Percentiles rank a stretch among this genome's conserved stretches.
phyloP scores from a whole-genome alignment of 371 early-diverging fungal species.

The Mortierella sp. region DNA sequence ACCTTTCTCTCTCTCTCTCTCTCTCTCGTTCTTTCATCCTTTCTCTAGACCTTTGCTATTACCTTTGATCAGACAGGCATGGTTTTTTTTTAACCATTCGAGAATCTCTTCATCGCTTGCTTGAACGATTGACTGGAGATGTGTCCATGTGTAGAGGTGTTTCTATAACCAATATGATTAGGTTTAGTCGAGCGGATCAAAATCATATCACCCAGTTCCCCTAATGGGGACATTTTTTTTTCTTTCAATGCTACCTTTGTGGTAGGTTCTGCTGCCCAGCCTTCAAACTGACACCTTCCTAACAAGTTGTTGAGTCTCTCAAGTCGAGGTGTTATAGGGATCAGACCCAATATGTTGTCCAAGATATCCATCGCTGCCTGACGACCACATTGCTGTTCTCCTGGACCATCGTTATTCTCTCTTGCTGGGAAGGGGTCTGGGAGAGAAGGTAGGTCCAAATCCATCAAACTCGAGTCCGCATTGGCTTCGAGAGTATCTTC shows the following conservation, averaged over 20 bases:
- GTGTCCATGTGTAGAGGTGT: slow-evolving; percentile 36
- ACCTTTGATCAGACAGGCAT: slow-evolving; percentile 40
- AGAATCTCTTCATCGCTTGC: slow-evolving; percentile 50
- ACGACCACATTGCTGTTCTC: slow-evolving; percentile 13
- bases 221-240: not conserved
- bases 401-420: not conserved
- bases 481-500: slow-evolving; percentile 6
- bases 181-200: not conserved
- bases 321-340: slow-evolving; percentile 36
- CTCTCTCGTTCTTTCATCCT: too few species aligned
- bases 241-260: slow-evolving; percentile 17
- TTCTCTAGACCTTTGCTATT: not conserved
- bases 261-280: slow-evolving; percentile 32
- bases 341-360: slow-evolving; percentile 35
- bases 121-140: slow-evolving; percentile 40
- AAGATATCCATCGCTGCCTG: slow-evolving; percentile 41
- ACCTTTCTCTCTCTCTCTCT: too few species aligned
- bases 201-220: not conserved
- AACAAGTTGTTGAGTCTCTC: slow-evolving; percentile 39
- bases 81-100: slow-evolving; percentile 42
- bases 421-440: slow-evolving; percentile 8
- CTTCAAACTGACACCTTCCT: slow-evolving; percentile 28
- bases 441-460: too few species aligned
- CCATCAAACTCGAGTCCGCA: not conserved
- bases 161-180: slow-evolving; percentile 8